Evolutionary conservation across 2,329 filamentous ascomycete species (phyloP), one percentile per base, ranked within the genome.

Genomic region (Karstenula rhodostoma): DNA sequence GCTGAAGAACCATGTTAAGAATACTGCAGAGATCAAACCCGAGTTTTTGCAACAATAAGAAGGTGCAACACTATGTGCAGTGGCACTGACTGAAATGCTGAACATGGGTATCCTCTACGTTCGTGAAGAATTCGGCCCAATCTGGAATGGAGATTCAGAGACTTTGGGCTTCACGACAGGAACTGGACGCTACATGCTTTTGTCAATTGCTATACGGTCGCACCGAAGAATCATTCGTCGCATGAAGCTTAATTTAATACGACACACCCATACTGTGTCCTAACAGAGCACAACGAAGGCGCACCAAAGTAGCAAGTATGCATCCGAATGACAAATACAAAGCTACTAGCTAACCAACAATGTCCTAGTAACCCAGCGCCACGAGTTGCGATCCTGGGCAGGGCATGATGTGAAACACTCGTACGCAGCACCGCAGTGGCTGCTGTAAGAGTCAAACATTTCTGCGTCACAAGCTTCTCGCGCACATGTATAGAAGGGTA

Each of bases 11-110:
- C 96, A 94, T 73, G 96, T 97, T 54, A 90, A 91, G 1, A 85
- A 89, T 44, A 97, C 92, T 0, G 92, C 97, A 89, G 92, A 97
- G 80, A 90, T 92, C 78, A 94, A 94, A 69, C 87, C 90, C 15
- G 91, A 90, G 3, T 96, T 96, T 73, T 61, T 56, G 8, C 69
- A 72, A 57, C 70, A 63, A 29, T 69, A 56, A 67, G 37, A 35
- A 4, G 23, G 33, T 40, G 4, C 13, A 37, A 32, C 23, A 12
- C 9, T 17, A 46, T 44, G 15, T 27, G 10, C 10, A 27, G n/a
- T 19, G 19, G 19, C 19, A 22, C 19, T 2, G 7, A 4, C 7
- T 12, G 19, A 9, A 19, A 12, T 23, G 42, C 19, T 44, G 19
- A 44, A 44, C 42, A 7, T n/a, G n/a, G n/a, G 4, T 44, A 1